phyloP scores from a whole-genome alignment of 2,329 filamentous ascomycete species.

The Cercospora citrullina region DNA sequence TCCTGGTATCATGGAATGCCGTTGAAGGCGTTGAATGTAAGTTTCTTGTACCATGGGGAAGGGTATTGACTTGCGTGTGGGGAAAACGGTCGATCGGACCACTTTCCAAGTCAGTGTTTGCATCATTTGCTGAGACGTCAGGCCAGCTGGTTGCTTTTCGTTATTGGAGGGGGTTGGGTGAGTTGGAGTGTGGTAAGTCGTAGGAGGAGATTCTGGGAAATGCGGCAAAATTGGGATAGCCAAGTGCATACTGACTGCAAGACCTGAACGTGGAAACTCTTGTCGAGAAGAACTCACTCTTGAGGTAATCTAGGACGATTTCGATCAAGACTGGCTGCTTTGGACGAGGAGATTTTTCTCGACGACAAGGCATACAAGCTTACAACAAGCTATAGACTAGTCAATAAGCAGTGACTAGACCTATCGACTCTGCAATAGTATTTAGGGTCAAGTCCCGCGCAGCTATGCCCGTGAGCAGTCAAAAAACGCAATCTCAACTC shows the following conservation, averaged over 20 bases:
- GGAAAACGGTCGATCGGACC: background rate
- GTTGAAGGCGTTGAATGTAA: background rate
- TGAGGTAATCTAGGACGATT: background rate
- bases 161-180: background rate
- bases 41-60: background rate
- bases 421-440: no score
- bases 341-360: no score
- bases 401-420: no score
- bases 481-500: no score
- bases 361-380: no score
- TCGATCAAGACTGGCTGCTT: background rate
- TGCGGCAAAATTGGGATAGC: background rate
- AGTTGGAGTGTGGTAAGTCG: background rate
- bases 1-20: background rate
- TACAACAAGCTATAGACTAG: no score
- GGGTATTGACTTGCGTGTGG: background rate
- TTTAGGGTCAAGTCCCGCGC: no score
- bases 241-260: background rate
- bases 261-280: background rate
- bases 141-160: background rate
- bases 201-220: background rate
- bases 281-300: background rate
- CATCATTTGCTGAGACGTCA: background rate
- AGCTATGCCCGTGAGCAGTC: no score
- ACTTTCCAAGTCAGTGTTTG: background rate